phyloP scores from a whole-genome alignment of 495 filamentous ascomycete genomes.

The Podospora bellae-mahoneyi region DNA sequence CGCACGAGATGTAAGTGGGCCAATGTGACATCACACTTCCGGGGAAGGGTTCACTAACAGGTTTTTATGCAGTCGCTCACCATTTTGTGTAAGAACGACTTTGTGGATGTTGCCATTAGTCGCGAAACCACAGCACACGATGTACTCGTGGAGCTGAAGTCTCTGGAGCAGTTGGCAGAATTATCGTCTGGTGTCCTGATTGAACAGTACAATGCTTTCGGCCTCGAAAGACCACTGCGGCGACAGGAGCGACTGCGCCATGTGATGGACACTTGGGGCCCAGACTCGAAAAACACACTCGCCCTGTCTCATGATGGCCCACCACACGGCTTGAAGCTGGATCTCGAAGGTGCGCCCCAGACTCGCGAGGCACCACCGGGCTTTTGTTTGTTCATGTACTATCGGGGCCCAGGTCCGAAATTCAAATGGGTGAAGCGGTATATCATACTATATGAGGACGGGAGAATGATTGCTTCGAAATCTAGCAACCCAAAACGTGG shows the following conservation, averaged over 20 bases:
- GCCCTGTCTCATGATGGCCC: constrained; percentile 46
- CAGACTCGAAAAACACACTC: constrained; percentile 68
- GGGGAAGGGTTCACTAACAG: constrained; percentile 1
- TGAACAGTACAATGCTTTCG: constrained; percentile 70
- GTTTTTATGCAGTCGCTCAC: constrained; percentile 49
- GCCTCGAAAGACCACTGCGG: constrained; percentile 80
- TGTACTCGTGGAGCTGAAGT: constrained; percentile 58
- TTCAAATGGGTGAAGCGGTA: constrained; percentile 85
- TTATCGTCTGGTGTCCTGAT: constrained; percentile 61
- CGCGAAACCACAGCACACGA: constrained; percentile 72
- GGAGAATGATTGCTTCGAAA: constrained; percentile 73
- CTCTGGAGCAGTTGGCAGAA: constrained; percentile 51
- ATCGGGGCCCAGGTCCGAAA: constrained; percentile 72
- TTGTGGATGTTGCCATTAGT: constrained; percentile 62
- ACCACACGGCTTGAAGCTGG: constrained; percentile 40
- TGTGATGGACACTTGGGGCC: constrained; percentile 88
- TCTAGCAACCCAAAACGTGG: constrained; percentile 50
- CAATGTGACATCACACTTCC: background rate
- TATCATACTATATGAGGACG: constrained; percentile 68
- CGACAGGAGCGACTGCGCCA: constrained; percentile 85
- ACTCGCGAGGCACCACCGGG: constrained; percentile 54
- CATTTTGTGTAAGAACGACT: constrained; percentile 62
- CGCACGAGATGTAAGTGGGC: constrained; percentile 67
- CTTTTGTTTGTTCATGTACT: constrained; percentile 66
- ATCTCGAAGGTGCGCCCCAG: constrained; percentile 50